Evolutionary conservation across 2,329 filamentous ascomycete species (phyloP).

Genomic region (Neonectria coccinea): DNA sequence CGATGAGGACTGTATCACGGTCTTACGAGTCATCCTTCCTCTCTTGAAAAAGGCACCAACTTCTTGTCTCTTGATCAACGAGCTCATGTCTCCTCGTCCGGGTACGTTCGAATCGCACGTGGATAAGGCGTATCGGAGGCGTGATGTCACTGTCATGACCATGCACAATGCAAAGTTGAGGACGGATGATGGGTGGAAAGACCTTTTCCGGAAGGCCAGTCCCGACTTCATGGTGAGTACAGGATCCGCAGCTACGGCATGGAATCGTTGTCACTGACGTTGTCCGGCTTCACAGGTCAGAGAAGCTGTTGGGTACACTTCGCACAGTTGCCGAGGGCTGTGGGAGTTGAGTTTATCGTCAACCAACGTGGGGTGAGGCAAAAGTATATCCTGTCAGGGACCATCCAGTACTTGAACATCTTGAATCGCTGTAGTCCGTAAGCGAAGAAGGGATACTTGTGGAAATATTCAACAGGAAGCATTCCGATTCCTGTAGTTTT

Average conservation of each 20-base stretch:
- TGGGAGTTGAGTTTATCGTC: constrained; percentile 26
- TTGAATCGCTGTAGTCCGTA: neutral
- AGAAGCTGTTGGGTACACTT: constrained; percentile 17
- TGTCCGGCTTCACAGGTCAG: constrained; percentile 6
- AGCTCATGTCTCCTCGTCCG: constrained; percentile 32
- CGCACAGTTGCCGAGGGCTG: constrained; percentile 34
- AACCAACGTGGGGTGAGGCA: neutral
- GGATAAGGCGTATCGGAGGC: constrained; percentile 36
- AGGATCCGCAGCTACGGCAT: neutral
- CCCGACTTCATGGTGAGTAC: constrained; percentile 21
- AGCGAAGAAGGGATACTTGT: neutral
- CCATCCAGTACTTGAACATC: neutral
- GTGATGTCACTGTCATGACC: constrained; percentile 40
- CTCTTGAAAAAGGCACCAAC: constrained; percentile 29
- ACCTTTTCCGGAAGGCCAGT: constrained; percentile 19
- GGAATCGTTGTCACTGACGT: neutral
- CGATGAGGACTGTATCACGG: constrained; percentile 23
- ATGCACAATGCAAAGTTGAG: constrained; percentile 40
- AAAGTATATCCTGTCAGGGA: constrained; percentile 11
- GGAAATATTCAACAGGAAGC: neutral
- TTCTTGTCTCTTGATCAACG: constrained; percentile 30
- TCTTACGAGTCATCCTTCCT: constrained; percentile 49
- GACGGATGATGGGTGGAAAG: constrained; percentile 30
- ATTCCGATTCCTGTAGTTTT: constrained; percentile 11
- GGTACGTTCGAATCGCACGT: constrained; percentile 26